Conservation (phyloP, 176 grass and related monocot genomes). For the Eragrostis curvula region DNA sequence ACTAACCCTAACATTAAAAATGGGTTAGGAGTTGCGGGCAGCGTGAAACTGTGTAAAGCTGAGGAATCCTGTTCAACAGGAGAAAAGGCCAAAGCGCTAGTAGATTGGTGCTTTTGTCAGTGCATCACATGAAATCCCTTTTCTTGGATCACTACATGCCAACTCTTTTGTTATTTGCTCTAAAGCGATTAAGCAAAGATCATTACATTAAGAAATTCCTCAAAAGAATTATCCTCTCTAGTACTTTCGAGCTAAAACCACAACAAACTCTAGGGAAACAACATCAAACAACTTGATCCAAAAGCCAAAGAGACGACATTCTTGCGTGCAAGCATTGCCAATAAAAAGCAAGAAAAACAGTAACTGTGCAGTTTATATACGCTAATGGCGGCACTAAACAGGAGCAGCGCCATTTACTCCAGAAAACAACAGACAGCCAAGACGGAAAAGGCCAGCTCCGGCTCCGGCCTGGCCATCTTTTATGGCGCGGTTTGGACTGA, state of each 20-base stretch:
- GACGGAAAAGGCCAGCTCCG: slow-evolving; percentile 27
- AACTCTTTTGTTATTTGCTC: slow-evolving; percentile 24
- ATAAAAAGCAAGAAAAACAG: background rate
- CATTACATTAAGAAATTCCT: background rate
- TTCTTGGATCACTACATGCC: slow-evolving; percentile 27
- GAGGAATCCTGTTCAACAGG: slow-evolving; percentile 16
- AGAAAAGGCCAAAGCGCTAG: slow-evolving; percentile 21
- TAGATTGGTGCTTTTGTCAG: slow-evolving; percentile 26
- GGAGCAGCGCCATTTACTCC: background rate
- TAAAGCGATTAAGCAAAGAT: background rate
- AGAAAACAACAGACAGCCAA: slow-evolving; percentile 9
- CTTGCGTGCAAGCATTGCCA: slow-evolving; percentile 24
- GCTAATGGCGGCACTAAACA: slow-evolving; percentile 22
- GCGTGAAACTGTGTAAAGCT: background rate
- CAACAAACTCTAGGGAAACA: background rate
- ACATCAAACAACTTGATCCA: background rate
- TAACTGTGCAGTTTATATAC: background rate
- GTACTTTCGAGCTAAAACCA: background rate
- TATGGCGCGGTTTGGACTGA: background rate
- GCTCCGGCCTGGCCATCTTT: slow-evolving; percentile 25
- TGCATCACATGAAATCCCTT: slow-evolving; percentile 5
- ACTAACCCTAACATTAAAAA: background rate
- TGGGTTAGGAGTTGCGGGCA: background rate
- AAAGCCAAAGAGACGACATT: background rate
- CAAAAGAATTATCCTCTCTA: background rate